phyloP scores from a whole-genome alignment of 164 flowering plant genomes.

The Dillenia turbinata region DNA sequence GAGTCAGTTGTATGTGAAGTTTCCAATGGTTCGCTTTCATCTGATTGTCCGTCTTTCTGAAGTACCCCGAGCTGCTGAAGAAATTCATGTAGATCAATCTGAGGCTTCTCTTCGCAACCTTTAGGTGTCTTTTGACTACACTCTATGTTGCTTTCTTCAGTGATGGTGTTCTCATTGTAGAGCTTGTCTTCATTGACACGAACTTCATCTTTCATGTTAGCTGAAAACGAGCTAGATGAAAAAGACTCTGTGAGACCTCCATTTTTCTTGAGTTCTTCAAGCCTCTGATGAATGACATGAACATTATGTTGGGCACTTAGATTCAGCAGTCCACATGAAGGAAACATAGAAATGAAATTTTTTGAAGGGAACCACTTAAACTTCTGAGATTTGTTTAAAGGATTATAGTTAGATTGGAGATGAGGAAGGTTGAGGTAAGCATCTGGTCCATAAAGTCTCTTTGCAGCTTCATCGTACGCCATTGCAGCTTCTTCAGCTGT shows the following conservation, averaged over 20 bases:
- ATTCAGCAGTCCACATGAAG: slow-evolving; percentile 71
- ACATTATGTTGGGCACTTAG: slow-evolving; percentile 84
- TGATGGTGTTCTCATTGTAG: slow-evolving; percentile 5
- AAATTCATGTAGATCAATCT: slow-evolving; percentile 87
- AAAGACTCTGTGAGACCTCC: slow-evolving; percentile 17
- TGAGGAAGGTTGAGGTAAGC: slow-evolving; percentile 95
- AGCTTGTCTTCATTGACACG: slow-evolving; percentile 4
- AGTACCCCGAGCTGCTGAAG: slow-evolving; percentile 84
- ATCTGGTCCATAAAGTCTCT: slow-evolving; percentile 81
- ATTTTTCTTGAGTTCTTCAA: slow-evolving; percentile 70
- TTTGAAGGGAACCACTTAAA: slow-evolving; percentile 84
- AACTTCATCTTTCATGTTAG: slow-evolving; percentile 19
- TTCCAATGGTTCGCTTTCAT: slow-evolving; percentile 10
- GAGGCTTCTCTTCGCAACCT: slow-evolving; percentile 52
- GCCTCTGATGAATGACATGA: slow-evolving; percentile 88
- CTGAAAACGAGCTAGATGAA: slow-evolving; percentile 31
- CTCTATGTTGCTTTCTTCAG: slow-evolving; percentile 16
- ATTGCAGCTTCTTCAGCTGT: slow-evolving; percentile 98
- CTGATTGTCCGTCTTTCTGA: slow-evolving; percentile 40
- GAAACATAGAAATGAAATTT: slow-evolving; percentile 71
- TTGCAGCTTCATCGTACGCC: slow-evolving; percentile 97
- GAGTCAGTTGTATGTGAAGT: slow-evolving; percentile 20
- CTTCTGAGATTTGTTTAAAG: slow-evolving; percentile 39
- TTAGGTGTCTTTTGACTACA: slow-evolving; percentile 14
- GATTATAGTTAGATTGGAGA: slow-evolving; percentile 40